phyloP scores from a whole-genome alignment of 176 grass and related monocot species.

The Ensete glaucum region DNA sequence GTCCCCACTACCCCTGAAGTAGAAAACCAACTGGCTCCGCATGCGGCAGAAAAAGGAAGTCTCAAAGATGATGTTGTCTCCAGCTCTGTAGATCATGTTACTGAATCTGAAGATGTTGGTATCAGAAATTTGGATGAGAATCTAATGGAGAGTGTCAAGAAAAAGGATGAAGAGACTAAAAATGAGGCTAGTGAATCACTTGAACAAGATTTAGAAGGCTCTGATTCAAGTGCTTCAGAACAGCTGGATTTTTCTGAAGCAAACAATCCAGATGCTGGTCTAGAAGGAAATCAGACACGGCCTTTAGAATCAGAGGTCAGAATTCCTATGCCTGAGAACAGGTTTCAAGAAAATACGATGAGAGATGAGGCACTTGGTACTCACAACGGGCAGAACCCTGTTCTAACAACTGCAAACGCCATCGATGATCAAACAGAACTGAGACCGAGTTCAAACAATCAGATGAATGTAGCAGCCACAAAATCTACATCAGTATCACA shows the following conservation, averaged over 20 bases:
- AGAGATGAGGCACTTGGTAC: too few relatives aligned
- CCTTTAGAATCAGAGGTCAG: not conserved
- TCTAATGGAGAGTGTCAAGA: not conserved
- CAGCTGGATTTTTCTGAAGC: not conserved
- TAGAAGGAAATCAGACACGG: not conserved
- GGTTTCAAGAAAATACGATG: too few relatives aligned
- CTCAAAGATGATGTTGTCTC: slow-evolving; percentile 21
- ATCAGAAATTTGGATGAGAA: not conserved
- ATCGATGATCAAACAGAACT: too few relatives aligned
- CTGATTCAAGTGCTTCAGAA: not conserved
- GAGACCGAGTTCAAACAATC: too few relatives aligned
- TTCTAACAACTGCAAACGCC: too few relatives aligned
- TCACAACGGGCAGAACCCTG: too few relatives aligned
- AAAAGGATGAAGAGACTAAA: not conserved
- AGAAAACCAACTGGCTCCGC: not conserved
- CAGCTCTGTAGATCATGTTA: slow-evolving; percentile 17
- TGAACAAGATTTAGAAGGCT: not conserved
- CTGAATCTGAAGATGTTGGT: not conserved
- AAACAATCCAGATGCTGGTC: not conserved
- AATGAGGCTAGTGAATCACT: not conserved
- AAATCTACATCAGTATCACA: too few relatives aligned
- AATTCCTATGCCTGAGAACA: too few relatives aligned
- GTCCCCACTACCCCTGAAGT: not conserved
- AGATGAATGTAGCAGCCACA: too few relatives aligned
- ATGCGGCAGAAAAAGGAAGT: slow-evolving; percentile 24